Base-by-base conservation (phyloP, 164 flowering plant species). In the Liquidambar formosana region DNA sequence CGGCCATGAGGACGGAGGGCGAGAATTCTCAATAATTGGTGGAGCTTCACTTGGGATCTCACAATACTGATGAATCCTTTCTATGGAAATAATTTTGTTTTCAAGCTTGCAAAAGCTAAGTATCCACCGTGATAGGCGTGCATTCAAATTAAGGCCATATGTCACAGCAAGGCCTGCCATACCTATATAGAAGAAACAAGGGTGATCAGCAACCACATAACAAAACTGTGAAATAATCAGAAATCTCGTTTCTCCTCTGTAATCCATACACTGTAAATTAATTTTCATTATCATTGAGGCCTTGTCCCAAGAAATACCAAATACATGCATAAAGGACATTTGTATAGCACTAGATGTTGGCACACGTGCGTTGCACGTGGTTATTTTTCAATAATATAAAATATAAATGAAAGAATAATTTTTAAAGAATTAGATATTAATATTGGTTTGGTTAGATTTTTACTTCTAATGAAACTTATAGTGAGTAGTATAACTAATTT, bases 111-210 rank as follows among this genome's bases (percentile, higher is more conserved):
- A 95, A 76, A 95, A 93, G 81, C 98, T 93, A 48, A 93, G 94
- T 70, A 95, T 95, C 98, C 98, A 93, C 53, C 99, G 80, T 33
- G 99, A 93, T 60, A 93, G 73, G 16, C 98, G 96, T 26, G 95
- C 95, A 83, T 95, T 95, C 83, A 95, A 77, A 75, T 95, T 93
- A 68, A 95, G 91, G 65, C 98, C 99, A 77, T 91, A 95, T 10
- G 98, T 91, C 64, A 92, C 97, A 57, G 99, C 99, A 77, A 94
- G 94, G 45, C 99, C 99, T 15, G 99, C 98, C 95, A 94, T 92
- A 75, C 97, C 99, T 94, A 58, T 70, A 75, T 2, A 71, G 56
- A 68, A 70, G 49, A 74, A 74, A 45, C 41, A 64, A 44, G 54
- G 15, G 57, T 25, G 48, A 59, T 69, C 45, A 79, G 54, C 21